These are phyloP conservation scores for Mycosphaerella sp. DNA, from an alignment of 2,329 filamentous ascomycete genomes.

Conservation along the genomic window DNA sequence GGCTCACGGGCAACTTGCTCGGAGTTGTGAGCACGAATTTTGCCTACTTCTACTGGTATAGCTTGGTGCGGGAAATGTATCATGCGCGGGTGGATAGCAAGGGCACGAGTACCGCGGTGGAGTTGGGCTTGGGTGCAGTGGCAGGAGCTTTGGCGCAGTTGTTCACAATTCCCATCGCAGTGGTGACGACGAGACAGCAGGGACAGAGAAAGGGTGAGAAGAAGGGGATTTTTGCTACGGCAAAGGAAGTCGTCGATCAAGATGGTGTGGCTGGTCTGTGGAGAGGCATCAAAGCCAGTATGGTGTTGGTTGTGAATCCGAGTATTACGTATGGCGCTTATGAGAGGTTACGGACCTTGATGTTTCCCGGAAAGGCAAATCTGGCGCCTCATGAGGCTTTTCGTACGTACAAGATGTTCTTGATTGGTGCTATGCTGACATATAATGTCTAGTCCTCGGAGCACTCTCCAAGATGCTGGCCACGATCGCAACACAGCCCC, in stretches of 20 bases:
- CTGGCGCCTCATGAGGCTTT: constrained; percentile 86
- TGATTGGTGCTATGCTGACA: background rate
- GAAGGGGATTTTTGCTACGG: constrained; percentile 82
- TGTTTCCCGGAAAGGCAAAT: constrained; percentile 71
- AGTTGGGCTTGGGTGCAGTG: constrained; percentile 76
- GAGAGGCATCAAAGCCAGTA: constrained; percentile 90
- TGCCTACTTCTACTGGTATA: constrained; percentile 99
- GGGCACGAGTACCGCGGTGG: constrained; percentile 66
- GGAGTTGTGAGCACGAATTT: constrained; percentile 98
- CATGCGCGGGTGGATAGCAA: constrained; percentile 42
- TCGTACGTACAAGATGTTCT: constrained; percentile 51
- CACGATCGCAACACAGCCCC: constrained; percentile 84
- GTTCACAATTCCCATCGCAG: constrained; percentile 93
- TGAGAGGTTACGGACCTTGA: constrained; percentile 69
- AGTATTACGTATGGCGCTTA: constrained; percentile 98
- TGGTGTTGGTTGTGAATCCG: constrained; percentile 92
- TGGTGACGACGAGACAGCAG: constrained; percentile 93
- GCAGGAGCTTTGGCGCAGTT: constrained; percentile 88
- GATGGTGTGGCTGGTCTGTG: constrained; percentile 86
- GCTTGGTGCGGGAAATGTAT: constrained; percentile 76
- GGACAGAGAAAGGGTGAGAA: constrained; percentile 78
- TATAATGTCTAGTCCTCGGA: constrained; percentile 62
- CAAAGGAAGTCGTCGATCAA: constrained; percentile 79
- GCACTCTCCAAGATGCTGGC: constrained; percentile 89
- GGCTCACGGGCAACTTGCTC: constrained; percentile 76